Conservation (phyloP, 2,329 filamentous ascomycete genomes). For the Colletotrichum lupini region DNA sequence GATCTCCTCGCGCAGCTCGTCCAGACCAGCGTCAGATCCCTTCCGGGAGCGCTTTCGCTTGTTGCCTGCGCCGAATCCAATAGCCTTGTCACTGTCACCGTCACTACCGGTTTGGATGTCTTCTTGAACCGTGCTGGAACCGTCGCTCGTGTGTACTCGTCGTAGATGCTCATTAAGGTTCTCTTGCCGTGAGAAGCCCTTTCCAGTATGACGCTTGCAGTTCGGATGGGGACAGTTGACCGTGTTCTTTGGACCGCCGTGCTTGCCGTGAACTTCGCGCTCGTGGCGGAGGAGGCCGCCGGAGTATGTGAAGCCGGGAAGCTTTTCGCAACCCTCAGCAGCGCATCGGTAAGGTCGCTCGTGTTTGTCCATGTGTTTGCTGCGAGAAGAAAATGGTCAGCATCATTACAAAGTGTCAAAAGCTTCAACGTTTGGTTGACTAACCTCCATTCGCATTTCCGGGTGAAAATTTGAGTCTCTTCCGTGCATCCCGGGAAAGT, state of each 20-base stretch:
- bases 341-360: slow-evolving; percentile 91
- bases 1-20: slow-evolving; percentile 71
- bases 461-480: slow-evolving; percentile 73
- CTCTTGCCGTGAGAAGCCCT: slow-evolving; percentile 92
- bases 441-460: slow-evolving; percentile 96
- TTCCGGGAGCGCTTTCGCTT: slow-evolving; percentile 59
- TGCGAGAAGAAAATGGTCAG: slow-evolving; percentile 50
- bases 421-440: slow-evolving; percentile 49
- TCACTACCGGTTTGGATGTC: slow-evolving; percentile 54
- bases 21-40: slow-evolving; percentile 55
- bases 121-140: slow-evolving; percentile 47
- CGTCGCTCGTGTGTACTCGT: slow-evolving; percentile 78
- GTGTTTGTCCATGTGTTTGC: slow-evolving; percentile 99
- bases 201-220: slow-evolving; percentile 89
- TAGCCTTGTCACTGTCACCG: slow-evolving; percentile 56
- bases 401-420: neutral
- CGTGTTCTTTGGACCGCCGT: slow-evolving; percentile 87
- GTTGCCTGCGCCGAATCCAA: slow-evolving; percentile 44
- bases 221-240: slow-evolving; percentile 87
- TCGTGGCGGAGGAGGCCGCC: slow-evolving; percentile 91
- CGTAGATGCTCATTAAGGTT: slow-evolving; percentile 94
- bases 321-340: slow-evolving; percentile 86
- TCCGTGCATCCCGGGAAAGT: slow-evolving; percentile 76
- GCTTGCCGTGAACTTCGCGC: slow-evolving; percentile 91
- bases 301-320: slow-evolving; percentile 94